Evolutionary conservation across 257 asterid genomes (phyloP).

Genomic region (Leonotis leonurus): DNA sequence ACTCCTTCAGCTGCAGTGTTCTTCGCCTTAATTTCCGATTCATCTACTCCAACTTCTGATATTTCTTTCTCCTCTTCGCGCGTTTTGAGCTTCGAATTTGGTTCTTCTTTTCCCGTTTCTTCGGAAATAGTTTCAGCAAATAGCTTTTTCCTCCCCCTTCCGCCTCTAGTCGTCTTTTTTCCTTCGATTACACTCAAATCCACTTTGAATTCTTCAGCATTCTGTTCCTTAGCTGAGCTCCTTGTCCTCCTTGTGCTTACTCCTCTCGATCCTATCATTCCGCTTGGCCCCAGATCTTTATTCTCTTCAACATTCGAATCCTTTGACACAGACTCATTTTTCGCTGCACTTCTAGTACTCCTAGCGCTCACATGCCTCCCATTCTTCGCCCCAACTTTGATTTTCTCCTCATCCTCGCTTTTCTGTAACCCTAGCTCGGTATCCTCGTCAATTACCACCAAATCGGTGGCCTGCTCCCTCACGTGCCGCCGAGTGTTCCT

Average conservation of each 20-base stretch:
- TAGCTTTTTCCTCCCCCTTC: slow-evolving; percentile 24
- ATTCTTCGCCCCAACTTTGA: slow-evolving; percentile 19
- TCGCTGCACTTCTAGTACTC: slow-evolving; percentile 21
- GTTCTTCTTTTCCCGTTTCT: slow-evolving; percentile 21
- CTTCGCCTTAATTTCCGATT: neutral
- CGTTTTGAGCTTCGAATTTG: neutral
- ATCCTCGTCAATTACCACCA: slow-evolving; percentile 37
- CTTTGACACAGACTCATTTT: neutral
- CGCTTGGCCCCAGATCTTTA: slow-evolving; percentile 9
- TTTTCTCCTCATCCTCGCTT: slow-evolving; percentile 6
- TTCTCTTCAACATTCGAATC: slow-evolving; percentile 9
- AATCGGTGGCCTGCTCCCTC: slow-evolving; percentile 23
- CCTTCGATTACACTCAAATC: slow-evolving; percentile 23
- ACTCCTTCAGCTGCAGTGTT: slow-evolving; percentile 10
- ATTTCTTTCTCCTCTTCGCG: slow-evolving; percentile 9
- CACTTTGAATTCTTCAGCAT: neutral
- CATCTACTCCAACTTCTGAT: slow-evolving; percentile 11
- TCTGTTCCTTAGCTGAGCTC: slow-evolving; percentile 27
- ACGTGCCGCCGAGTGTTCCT: slow-evolving; percentile 31
- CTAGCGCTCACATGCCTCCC: slow-evolving; percentile 12
- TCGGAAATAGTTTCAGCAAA: slow-evolving; percentile 10
- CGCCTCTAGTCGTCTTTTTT: slow-evolving; percentile 23
- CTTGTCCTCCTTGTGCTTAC: slow-evolving; percentile 34
- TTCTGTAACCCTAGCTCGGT: slow-evolving; percentile 28
- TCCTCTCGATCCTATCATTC: neutral